Conservation (phyloP, 345 rosid species). For the Iberis pinnata region DNA sequence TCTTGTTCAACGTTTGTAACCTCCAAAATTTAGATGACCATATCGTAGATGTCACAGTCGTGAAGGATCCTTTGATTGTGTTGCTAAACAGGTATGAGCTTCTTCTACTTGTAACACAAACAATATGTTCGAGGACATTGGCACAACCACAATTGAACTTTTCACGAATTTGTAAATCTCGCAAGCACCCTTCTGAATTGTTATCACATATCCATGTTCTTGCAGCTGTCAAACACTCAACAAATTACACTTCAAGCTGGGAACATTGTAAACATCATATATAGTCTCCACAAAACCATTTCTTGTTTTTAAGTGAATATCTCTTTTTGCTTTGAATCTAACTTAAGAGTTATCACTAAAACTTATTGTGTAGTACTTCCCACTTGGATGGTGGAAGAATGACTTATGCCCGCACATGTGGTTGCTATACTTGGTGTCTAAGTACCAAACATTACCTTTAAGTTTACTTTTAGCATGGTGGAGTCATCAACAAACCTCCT, state of each 20-base stretch:
- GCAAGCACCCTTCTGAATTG: not conserved
- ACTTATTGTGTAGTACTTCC: no score
- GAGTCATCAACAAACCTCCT: no score
- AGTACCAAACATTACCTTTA: no score
- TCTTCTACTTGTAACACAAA: not conserved
- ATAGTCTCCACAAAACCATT: constrained; percentile 7
- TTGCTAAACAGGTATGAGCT: not conserved
- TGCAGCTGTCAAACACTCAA: not conserved
- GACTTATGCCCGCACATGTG: no score
- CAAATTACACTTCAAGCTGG: not conserved
- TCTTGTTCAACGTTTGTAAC: not conserved
- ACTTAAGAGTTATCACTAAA: no score
- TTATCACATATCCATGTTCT: not conserved
- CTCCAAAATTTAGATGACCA: not conserved
- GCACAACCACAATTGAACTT: not conserved
- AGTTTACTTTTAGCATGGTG: no score
- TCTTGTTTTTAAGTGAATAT: not conserved
- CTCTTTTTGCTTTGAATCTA: not conserved
- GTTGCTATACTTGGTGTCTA: no score
- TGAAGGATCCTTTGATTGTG: not conserved
- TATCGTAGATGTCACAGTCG: not conserved
- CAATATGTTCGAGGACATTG: not conserved
- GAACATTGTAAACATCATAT: not conserved
- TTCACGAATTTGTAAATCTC: not conserved
- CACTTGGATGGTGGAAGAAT: no score